Base-by-base conservation (phyloP, 768 basidiomycete species). In the Hygrocybe coccinea region DNA sequence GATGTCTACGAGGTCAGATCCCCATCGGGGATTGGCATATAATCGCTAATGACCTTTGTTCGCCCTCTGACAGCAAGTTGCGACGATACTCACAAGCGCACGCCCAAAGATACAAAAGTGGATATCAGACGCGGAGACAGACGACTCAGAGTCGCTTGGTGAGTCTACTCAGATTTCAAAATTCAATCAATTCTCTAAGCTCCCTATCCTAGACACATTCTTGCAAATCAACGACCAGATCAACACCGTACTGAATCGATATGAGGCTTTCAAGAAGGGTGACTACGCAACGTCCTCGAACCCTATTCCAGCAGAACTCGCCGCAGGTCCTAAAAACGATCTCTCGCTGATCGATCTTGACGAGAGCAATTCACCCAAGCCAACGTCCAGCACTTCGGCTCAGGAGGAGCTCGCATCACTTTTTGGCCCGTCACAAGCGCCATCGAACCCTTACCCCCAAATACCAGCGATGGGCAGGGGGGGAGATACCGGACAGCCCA, bases 141-240 rank as follows among this genome's bases (percentile, higher is more conserved):
- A 93, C 38, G 92, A 95, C 69, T 83, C 91, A 2, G 92, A 94
- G 60, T 89, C 91, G 33, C 81, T 97, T 61, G 89, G 92, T 94
- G 64, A 57, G 81, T 71, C 14, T 14, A 11, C n/a, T 7, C 22
- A 8, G 6, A 22, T 24, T 17, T 41, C 12, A 17, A 45, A 10
- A 17, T 39, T 29, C 4, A 46, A 21, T 14, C 35, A 29, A 29
- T 29, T 47, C 17, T 41, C n/a, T 9, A 7, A 38, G 47, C 48
- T 56, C 25, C n/a, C 56, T 21, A 19, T 51, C 56, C 38, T 64
- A 93, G 95, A 95, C 58, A 92, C 92, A 2, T 88, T 97, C 68
- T 76, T 99, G 15, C 84, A 98, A 68, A 95, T 95, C 58, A 99
- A 99, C 69, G 97, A 99, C 70, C 90, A 97, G 64, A 94, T 99